A percentile compares a stretch with the other conserved stretches of the same genome.
Conservation (phyloP, 1,284 basidiomycete species). For the Ustilago curta region DNA sequence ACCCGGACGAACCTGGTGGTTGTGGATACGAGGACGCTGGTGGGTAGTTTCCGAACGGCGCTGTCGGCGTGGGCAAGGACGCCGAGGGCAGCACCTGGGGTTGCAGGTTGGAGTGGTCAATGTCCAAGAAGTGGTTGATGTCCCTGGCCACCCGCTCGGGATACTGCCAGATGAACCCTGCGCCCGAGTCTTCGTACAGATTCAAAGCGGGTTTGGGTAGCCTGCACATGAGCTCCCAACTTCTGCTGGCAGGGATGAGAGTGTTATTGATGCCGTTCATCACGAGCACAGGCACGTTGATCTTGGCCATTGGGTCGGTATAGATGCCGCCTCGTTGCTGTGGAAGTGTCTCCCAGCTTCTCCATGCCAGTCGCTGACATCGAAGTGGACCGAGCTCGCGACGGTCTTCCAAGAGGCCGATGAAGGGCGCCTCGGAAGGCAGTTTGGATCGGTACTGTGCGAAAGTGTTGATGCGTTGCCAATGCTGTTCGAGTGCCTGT, state of each 20-base stretch:
- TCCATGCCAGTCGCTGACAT: slow-evolving; percentile 38
- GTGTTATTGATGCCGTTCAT: slow-evolving; percentile 43
- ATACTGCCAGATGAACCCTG: slow-evolving; percentile 44
- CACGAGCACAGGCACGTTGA: slow-evolving; percentile 43
- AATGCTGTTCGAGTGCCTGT: slow-evolving; percentile 33
- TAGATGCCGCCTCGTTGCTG: slow-evolving; percentile 30
- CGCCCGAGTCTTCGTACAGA: slow-evolving; percentile 38
- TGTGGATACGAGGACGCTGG: neutral
- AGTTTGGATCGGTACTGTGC: slow-evolving; percentile 38
- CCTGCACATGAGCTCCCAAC: slow-evolving; percentile 45
- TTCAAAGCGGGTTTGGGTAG: slow-evolving; percentile 32
- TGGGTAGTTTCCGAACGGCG: slow-evolving; percentile 2
- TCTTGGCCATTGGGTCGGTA: slow-evolving; percentile 36
- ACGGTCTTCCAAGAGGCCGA: slow-evolving; percentile 42
- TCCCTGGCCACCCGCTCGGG: slow-evolving; percentile 37
- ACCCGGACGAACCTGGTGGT: neutral
- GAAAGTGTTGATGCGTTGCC: slow-evolving; percentile 41
- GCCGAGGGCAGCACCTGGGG: slow-evolving; percentile 37
- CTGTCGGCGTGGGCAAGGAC: slow-evolving; percentile 20
- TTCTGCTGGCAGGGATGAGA: slow-evolving; percentile 42
- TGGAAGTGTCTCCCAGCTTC: slow-evolving; percentile 40
- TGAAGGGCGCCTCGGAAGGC: slow-evolving; percentile 33
- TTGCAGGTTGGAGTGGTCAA: slow-evolving; percentile 32
- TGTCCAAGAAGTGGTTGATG: slow-evolving; percentile 42
- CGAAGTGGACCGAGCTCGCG: slow-evolving; percentile 36